Base-by-base conservation (phyloP, 129 eudicot genomes). In the Gnaphalium uliginosum region DNA sequence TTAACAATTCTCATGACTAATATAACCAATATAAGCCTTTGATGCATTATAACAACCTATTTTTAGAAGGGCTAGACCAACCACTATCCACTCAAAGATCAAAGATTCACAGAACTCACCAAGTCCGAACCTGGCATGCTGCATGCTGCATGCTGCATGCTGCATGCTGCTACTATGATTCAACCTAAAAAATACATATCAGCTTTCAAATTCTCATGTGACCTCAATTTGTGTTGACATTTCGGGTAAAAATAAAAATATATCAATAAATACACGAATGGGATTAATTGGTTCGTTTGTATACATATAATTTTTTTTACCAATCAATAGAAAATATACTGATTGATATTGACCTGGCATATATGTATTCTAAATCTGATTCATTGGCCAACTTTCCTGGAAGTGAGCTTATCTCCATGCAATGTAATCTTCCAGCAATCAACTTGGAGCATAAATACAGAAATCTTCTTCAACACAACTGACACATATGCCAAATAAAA, bases 381-480 rank as follows among this genome's bases (percentile, higher is more conserved):
- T 88, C 86, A 92, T 37, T 87, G 81, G 46, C 81, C 88, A 39
- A 85, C 41, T 50, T 81, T 85, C 81, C 98, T 83, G 6, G 96
- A 88, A 43, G 78, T 78, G 67, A 83, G 78, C 78, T 86, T 88
- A 76, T 93, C 95, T 66, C 98, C 98, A 39, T 75, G 88, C 54
- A 93, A 71, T 14, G 98, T 90, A 66, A 93, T 74, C 85, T 88
- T 93, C 98, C 98, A 93, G 89, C 88, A 74, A 80, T 88, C 92
- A 71, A 83, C 92, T 85, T 90, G 96, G 22, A 93, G 81, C 87
- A 90, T 79, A 75, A 93, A 93, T n/a, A 93, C 92, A 22, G 91
- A 90, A 22, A 68, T 74, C 73, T 83, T 93, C 76, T 93, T 90
- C 13, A 90, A 87, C 64, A 93, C 96, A 83, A 88, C 98, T 93